Evolutionary conservation across 148 eudicot genomes (phyloP).

Genomic region (Arctostaphylos glauca): DNA sequence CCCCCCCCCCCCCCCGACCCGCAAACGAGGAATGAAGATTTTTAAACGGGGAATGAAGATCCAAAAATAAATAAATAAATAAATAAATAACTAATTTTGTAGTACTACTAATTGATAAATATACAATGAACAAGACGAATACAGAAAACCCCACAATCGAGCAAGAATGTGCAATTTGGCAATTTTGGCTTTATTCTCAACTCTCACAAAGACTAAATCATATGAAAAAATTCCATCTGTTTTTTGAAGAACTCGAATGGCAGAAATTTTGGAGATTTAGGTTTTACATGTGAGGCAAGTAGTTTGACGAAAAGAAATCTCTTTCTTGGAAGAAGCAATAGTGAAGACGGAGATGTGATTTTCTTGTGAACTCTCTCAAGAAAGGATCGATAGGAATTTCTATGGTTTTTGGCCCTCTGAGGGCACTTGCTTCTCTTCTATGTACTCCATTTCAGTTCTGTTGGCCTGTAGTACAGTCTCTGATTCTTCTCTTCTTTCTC

Average conservation of each 20-base stretch:
- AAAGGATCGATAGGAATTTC: constrained; percentile 1
- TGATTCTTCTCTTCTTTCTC: constrained; percentile 25
- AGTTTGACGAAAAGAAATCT: constrained; percentile 6
- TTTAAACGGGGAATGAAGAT: too few relatives aligned
- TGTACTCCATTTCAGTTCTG: constrained; percentile 26
- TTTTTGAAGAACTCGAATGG: not conserved
- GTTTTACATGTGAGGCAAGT: constrained; percentile 20
- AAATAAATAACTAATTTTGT: too few relatives aligned
- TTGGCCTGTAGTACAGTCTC: constrained; percentile 4
- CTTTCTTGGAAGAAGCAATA: constrained; percentile 3
- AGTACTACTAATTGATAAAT: too few relatives aligned
- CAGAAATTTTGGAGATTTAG: not conserved
- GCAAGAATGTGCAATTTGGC: too few relatives aligned
- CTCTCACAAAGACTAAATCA: not conserved
- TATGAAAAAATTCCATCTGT: not conserved
- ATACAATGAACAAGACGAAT: too few relatives aligned
- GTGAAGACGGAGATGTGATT: constrained; percentile 11
- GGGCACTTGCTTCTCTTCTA: constrained; percentile 21
- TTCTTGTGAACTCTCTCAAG: constrained; percentile 21
- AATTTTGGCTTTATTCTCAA: not conserved
- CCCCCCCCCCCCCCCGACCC: too few relatives aligned
- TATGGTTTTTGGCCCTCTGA: constrained; percentile 14
- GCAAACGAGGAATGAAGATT: too few relatives aligned
- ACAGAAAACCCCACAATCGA: not conserved
- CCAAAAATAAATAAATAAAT: too few relatives aligned